Evolutionary conservation across 192 early-diverging fungal genomes (phyloP), one percentile per base, ranked within the genome.

Genomic region (Coemansia sp.): DNA sequence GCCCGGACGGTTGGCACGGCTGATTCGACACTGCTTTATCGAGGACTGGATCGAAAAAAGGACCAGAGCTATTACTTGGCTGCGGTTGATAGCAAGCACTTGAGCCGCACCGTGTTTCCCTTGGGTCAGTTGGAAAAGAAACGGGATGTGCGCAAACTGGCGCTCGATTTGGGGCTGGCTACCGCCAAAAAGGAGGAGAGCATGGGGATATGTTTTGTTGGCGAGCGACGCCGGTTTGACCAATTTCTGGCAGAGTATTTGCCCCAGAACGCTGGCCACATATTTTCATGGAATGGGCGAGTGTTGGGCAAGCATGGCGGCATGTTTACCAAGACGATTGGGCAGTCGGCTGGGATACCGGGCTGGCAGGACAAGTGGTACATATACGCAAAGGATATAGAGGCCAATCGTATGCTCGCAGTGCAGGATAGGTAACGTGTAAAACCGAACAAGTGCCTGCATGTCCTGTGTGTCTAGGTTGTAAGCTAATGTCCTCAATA

Each of bases 191-290:
- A 79, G 36, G 92, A 93, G 73, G 96, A 98, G 71, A 94, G 93
- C 68, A 96, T 96, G 94, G 96, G 96, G 0, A 94, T 98, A 19
- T 98, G 96, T 59, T 97, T 98, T 86, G 89, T 98, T 4, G 95
- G 95, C 6, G 89, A 95, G 65, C 85, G 89, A 2, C 81, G 81
- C 1, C 71, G 75, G 27, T 98, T 95, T 77, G 85, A 89, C 6
- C 85, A 89, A 17, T 97, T 98, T 63, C 62, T 95, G 73, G 80
- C 77, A 40, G 86, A 84, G 54, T 92, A 86, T 60, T 42, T 90
- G 22, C 82, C 76, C 6, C 70, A 70, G n/a, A 46, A n/a, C 2
- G 24, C 53, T 1, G 86, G 86, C 39, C 54, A 67, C 12, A 72
- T 89, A 43, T 45, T 88, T 17, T 65, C 82, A 1, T 35, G 65